These are phyloP conservation scores for Solanum dulcamara DNA, from an alignment of 257 asterid genomes.

Conservation along the genomic window DNA sequence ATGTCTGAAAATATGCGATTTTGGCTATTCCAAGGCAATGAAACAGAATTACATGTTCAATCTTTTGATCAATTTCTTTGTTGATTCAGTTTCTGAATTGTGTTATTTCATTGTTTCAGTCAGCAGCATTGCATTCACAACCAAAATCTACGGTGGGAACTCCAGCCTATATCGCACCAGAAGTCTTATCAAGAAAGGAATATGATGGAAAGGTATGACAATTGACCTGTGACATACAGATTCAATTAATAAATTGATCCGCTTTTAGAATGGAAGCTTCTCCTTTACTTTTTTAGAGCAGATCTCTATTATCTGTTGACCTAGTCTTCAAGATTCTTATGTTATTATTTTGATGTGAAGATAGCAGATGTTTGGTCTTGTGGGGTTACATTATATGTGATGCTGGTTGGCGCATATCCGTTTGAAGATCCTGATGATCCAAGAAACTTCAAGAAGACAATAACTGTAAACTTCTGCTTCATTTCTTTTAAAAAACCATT, in stretches of 20 bases:
- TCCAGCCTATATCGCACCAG: conserved; percentile 1
- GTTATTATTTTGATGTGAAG: not conserved
- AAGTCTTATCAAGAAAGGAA: not conserved
- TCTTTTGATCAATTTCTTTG: not conserved
- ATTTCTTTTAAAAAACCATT: not conserved
- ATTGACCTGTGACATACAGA: not conserved
- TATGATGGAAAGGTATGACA: not conserved
- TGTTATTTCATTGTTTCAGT: not conserved
- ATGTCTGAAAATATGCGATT: conserved; percentile 42
- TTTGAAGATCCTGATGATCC: conserved; percentile 5
- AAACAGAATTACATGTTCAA: not conserved
- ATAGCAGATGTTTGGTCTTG: conserved; percentile 4
- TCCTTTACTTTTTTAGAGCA: too few species aligned
- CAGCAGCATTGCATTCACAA: conserved; percentile 2
- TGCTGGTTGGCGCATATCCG: not conserved
- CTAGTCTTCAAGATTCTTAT: not conserved
- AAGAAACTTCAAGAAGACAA: conserved; percentile 1
- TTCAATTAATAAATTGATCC: not conserved
- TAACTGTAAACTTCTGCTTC: not conserved
- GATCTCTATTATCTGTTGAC: too few species aligned
- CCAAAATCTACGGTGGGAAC: conserved; percentile 1
- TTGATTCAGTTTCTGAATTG: not conserved
- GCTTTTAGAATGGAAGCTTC: too few species aligned
- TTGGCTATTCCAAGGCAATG: conserved; percentile 43
- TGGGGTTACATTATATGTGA: not conserved